Evolutionary conservation across 2,329 filamentous ascomycete genomes (phyloP), one percentile per base, ranked within the genome.

Genomic region (Pseudogymnoascus sp.): DNA sequence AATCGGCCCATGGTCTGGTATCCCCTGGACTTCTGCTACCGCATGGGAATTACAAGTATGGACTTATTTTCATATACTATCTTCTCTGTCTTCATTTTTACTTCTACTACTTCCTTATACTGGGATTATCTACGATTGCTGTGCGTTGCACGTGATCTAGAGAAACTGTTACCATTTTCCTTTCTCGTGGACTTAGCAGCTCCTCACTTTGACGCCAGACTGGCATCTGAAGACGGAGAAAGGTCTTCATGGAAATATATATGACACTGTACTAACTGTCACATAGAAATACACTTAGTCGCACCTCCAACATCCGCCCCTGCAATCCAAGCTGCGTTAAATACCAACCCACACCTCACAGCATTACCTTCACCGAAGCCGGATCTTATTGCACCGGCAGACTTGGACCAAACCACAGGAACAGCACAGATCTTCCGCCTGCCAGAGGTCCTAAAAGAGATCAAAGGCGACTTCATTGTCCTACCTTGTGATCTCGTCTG

Each of bases 401-500:
- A 83, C 41, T 79, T 97, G 35, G 86, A 90, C 58, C 86, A 92
- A 70, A 94, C 90, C 63, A 96, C 89, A 0, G 92, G 92, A 59
- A 97, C 94, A 6, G 92, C 90, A 6, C 88, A 96, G 69, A 86
- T 97, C 18, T 83, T 99, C 59, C 85, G 92, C 8, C 80, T 96
- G 7, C 88, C 90, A 0, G 89, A 96, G 72, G 85, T 97, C 47
- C 86, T 88, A 70, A 79, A 81, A n/a, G 81, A 86, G 6, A 85
- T 99, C 68, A 91, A 84, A 60, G 85, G 86, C 11, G 91, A 99
- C 74, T 97, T 99, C 70, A 78, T 97, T 25, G 84, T 97, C 2
- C 79, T 99, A 3, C 93, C 94, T 0, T 99, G 94, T 74, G 94
- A 99, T 72, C 79, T 99, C 6, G 86, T 99, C 38, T 97, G 92